Evolutionary conservation across 495 filamentous ascomycete species (phyloP).

Genomic region (Aspergillus asperescens): DNA sequence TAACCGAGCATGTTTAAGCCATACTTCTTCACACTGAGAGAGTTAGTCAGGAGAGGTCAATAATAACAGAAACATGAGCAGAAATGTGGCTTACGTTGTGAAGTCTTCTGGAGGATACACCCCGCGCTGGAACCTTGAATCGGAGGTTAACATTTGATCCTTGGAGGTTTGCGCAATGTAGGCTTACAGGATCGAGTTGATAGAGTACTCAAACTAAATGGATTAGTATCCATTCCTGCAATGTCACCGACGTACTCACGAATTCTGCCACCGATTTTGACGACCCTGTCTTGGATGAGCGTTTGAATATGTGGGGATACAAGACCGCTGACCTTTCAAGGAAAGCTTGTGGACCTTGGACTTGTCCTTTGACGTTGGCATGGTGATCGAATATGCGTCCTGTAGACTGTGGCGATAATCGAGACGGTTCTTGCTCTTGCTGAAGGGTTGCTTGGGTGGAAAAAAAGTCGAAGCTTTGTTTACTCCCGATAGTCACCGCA

Average conservation of each 20-base stretch:
- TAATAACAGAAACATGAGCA: neutral
- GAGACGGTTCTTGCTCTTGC: neutral
- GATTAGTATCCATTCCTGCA: slow-evolving; percentile 17
- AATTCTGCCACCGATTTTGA: slow-evolving; percentile 93
- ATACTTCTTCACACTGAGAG: slow-evolving; percentile 86
- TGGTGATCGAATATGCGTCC: slow-evolving; percentile 15
- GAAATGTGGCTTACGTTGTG: slow-evolving; percentile 70
- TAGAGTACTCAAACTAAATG: slow-evolving; percentile 87
- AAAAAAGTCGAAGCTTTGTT: slow-evolving; percentile 29
- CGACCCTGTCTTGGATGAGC: slow-evolving; percentile 50
- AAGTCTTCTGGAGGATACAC: slow-evolving; percentile 99
- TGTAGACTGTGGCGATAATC: neutral
- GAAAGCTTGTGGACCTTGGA: slow-evolving; percentile 92
- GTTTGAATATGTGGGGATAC: neutral
- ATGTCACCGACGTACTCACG: slow-evolving; percentile 47
- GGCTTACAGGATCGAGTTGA: slow-evolving; percentile 80
- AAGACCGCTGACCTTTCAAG: slow-evolving; percentile 62
- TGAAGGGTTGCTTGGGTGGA: neutral
- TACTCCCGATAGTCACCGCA: slow-evolving; percentile 37
- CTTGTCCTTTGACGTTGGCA: slow-evolving; percentile 67
- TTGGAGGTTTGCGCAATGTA: neutral
- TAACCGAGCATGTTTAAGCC: slow-evolving; percentile 92
- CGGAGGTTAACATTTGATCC: slow-evolving; percentile 5
- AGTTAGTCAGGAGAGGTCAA: slow-evolving; percentile 4
- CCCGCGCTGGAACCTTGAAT: slow-evolving; percentile 76